Evolutionary conservation across 768 basidiomycete genomes (phyloP).

Genomic region (Coprinopsis cinerea): DNA sequence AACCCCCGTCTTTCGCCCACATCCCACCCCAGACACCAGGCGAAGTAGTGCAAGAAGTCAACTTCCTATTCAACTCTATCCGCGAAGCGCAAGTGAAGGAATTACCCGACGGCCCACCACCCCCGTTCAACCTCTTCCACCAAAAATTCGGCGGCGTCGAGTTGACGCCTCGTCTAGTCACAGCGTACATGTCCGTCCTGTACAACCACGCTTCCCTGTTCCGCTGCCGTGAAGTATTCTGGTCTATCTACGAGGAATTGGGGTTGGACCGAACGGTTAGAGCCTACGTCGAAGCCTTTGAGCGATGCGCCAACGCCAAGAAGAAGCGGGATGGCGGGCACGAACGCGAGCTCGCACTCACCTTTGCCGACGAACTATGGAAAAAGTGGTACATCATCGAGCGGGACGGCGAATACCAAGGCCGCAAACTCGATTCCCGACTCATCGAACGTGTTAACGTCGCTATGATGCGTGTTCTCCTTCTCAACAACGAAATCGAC

Average conservation of each 20-base stretch:
- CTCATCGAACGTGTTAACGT: slow-evolving; percentile 64
- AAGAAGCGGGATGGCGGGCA: slow-evolving; percentile 33
- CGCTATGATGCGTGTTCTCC: slow-evolving; percentile 59
- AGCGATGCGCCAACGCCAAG: slow-evolving; percentile 47
- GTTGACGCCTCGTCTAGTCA: slow-evolving; percentile 59
- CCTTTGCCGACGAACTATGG: slow-evolving; percentile 64
- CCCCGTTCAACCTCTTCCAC: slow-evolving; percentile 7
- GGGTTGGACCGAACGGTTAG: slow-evolving; percentile 43
- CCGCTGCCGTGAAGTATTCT: slow-evolving; percentile 42
- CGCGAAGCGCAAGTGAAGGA: slow-evolving; percentile 36
- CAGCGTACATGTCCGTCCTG: slow-evolving; percentile 77
- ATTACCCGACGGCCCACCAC: slow-evolving; percentile 1
- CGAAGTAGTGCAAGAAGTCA: slow-evolving; percentile 69
- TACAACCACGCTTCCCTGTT: slow-evolving; percentile 51
- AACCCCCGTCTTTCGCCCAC: slow-evolving; percentile 36
- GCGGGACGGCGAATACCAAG: slow-evolving; percentile 20
- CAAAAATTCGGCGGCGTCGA: slow-evolving; percentile 51
- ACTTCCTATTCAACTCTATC: slow-evolving; percentile 59
- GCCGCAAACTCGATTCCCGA: slow-evolving; percentile 33
- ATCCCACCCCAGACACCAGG: slow-evolving; percentile 65
- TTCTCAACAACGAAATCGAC: slow-evolving; percentile 47
- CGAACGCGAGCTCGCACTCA: slow-evolving; percentile 34
- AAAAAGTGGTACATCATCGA: slow-evolving; percentile 52
- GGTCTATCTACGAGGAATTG: slow-evolving; percentile 38
- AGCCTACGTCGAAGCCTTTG: slow-evolving; percentile 60